These are phyloP conservation scores for Botrytis medusae DNA, from an alignment of 2,329 filamentous ascomycete species.

Conservation along the genomic window DNA sequence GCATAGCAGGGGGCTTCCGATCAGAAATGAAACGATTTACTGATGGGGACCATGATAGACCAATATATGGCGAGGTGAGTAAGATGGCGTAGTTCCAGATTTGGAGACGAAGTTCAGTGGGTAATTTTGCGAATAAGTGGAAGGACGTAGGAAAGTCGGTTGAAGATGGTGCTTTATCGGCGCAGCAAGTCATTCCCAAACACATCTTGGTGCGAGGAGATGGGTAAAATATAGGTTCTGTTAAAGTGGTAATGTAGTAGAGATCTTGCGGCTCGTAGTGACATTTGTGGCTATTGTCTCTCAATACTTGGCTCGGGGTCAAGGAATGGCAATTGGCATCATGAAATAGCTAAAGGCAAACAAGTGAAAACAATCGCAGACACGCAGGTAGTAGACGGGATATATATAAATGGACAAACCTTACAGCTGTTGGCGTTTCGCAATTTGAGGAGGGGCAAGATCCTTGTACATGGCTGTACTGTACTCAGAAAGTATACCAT, in stretches of 20 bases:
- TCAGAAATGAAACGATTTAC: conserved; percentile 4
- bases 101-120: conserved; percentile 10
- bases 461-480: conserved; percentile 10
- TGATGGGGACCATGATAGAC: conserved; percentile 6
- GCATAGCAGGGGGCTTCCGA: conserved; percentile 9
- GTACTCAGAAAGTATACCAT: conserved; percentile 1
- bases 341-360: neutral
- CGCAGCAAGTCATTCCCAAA: conserved; percentile 9
- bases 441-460: conserved; percentile 2
- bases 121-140: conserved; percentile 13
- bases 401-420: conserved; percentile 7
- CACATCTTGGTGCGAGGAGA: conserved; percentile 6
- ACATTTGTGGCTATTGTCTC: conserved; percentile 1
- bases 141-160: neutral
- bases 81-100: conserved; percentile 15
- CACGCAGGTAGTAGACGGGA: neutral
- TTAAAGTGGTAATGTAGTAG: neutral
- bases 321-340: neutral
- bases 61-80: conserved; percentile 12
- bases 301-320: neutral
- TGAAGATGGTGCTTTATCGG: neutral
- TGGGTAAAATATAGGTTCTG: neutral
- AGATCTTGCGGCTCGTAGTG: neutral
- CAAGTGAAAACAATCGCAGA: neutral
- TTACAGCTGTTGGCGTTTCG: conserved; percentile 16